Conservation (phyloP, 2,329 filamentous ascomycete genomes). For the Cyanodermella asteris region DNA sequence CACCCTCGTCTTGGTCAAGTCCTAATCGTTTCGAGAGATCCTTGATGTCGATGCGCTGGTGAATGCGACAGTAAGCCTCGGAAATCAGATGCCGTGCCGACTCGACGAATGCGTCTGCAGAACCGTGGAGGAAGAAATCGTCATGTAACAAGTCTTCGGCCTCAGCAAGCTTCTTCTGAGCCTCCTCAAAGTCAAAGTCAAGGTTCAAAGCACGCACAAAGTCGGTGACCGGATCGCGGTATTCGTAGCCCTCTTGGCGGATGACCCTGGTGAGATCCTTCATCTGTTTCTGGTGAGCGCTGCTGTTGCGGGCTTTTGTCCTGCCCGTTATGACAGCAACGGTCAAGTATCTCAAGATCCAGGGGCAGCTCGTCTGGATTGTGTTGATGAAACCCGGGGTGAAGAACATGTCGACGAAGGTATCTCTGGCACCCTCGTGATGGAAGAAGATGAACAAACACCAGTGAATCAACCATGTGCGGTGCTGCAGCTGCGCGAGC, state of each 20-base stretch:
- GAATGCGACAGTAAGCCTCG: constrained; percentile 99
- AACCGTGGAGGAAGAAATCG: constrained; percentile 84
- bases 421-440: constrained; percentile 74
- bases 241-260: constrained; percentile 93
- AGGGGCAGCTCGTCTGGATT: constrained; percentile 92
- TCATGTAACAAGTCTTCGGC: constrained; percentile 78
- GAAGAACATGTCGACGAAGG: constrained; percentile 90
- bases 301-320: constrained; percentile 58
- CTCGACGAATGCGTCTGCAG: constrained; percentile 77
- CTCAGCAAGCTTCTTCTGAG: constrained; percentile 64
- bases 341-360: constrained; percentile 84
- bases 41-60: constrained; percentile 93
- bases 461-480: constrained; percentile 97
- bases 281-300: constrained; percentile 87
- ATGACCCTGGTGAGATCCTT: constrained; percentile 94
- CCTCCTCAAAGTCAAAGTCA: constrained; percentile 93
- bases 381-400: constrained; percentile 97
- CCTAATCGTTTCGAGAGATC: constrained; percentile 83
- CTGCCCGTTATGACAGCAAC: constrained; percentile 91
- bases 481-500: constrained; percentile 82
- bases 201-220: constrained; percentile 94
- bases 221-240: constrained; percentile 83
- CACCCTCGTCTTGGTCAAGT: constrained; percentile 78
- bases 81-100: constrained; percentile 90
- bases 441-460: constrained; percentile 98